A percentile compares a stretch with the other conserved stretches of the same genome.
phyloP scores from a whole-genome alignment of 2,329 filamentous ascomycete genomes.

The Colletotrichum destructivum region DNA sequence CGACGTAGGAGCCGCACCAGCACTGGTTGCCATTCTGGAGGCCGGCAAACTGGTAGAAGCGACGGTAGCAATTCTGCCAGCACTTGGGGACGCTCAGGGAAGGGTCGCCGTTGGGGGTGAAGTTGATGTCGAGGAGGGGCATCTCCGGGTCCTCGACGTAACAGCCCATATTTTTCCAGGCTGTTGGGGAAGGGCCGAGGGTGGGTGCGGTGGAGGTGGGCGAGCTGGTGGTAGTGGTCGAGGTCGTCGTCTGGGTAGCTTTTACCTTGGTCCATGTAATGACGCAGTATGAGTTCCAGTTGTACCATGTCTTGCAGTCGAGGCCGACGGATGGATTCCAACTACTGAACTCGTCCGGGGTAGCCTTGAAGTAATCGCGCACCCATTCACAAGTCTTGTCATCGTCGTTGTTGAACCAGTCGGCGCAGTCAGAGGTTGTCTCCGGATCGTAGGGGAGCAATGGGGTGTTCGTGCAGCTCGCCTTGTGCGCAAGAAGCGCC shows the following conservation, averaged over 20 bases:
- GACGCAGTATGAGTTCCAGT: slow-evolving; percentile 10
- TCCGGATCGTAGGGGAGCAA: slow-evolving; percentile 1
- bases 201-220: slow-evolving; percentile 29
- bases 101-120: background rate
- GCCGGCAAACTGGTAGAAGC: background rate
- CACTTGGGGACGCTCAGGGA: background rate
- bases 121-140: background rate
- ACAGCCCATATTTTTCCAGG: slow-evolving; percentile 1
- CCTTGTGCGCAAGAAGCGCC: background rate
- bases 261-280: background rate
- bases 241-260: background rate
- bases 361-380: background rate
- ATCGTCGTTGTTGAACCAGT: slow-evolving; percentile 3
- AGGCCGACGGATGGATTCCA: background rate
- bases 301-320: background rate
- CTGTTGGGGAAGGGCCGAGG: slow-evolving; percentile 44
- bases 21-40: slow-evolving; percentile 3
- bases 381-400: background rate
- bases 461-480: background rate
- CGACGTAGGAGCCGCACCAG: slow-evolving; percentile 5
- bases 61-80: background rate
- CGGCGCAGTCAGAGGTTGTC: slow-evolving; percentile 5
- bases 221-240: background rate
- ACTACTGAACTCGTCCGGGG: background rate
- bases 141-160: background rate